Evolutionary conservation across 257 asterid genomes (phyloP).

Genomic region (Nicotiana otophora): DNA sequence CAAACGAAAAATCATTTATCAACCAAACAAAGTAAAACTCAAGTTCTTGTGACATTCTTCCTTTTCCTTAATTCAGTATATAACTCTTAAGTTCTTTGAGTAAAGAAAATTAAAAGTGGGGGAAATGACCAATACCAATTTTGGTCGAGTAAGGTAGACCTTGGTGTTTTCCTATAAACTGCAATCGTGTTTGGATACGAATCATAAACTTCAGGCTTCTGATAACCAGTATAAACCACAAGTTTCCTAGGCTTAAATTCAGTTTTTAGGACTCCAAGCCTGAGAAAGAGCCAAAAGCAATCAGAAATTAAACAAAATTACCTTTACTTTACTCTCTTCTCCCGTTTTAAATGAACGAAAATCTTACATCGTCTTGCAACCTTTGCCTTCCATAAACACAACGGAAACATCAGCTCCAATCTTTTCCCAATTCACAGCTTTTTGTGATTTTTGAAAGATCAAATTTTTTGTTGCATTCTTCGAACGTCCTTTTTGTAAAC

Average conservation of each 20-base stretch:
- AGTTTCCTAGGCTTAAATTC: background rate
- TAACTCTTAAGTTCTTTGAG: too few species aligned
- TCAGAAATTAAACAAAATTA: background rate
- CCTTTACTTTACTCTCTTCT: background rate
- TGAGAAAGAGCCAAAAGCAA: background rate
- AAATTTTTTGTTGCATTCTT: background rate
- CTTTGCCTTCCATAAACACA: constrained; percentile 4
- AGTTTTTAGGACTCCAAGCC: constrained; percentile 2
- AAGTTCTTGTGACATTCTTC: background rate
- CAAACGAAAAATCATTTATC: background rate
- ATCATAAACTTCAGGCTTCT: background rate
- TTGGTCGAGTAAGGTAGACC: background rate
- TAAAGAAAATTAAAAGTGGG: too few species aligned
- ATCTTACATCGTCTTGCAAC: constrained; percentile 7
- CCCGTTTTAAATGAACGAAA: background rate
- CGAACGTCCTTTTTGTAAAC: background rate
- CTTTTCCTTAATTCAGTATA: background rate
- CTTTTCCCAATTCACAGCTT: background rate
- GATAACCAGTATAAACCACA: background rate
- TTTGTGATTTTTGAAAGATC: background rate
- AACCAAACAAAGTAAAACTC: background rate
- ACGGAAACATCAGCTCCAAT: background rate
- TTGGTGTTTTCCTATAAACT: background rate
- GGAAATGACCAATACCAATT: background rate
- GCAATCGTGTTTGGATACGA: background rate